Evolutionary conservation across 495 filamentous ascomycete species (phyloP).

Genomic region (Podospora conica): DNA sequence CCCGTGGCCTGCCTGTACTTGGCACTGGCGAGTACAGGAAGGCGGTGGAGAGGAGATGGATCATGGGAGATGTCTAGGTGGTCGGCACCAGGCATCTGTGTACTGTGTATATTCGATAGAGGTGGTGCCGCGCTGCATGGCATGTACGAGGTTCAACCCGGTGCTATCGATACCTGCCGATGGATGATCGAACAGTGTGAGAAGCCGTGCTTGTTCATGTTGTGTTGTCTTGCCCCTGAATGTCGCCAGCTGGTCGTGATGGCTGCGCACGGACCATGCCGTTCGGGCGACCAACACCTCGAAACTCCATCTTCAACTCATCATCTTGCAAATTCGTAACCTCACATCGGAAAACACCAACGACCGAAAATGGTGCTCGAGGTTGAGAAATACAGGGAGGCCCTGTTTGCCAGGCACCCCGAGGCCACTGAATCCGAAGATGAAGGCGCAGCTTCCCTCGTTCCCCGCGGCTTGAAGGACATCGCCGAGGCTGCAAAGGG

Average conservation of each 20-base stretch:
- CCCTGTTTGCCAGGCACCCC: background rate
- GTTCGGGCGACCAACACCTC: background rate
- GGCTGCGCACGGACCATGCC: background rate
- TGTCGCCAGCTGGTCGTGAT: background rate
- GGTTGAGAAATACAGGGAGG: background rate
- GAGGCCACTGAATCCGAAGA: background rate
- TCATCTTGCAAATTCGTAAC: background rate
- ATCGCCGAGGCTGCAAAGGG: background rate
- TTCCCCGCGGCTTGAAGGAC: background rate
- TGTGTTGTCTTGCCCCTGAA: background rate
- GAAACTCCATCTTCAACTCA: background rate
- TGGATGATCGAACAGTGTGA: background rate
- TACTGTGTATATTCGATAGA: background rate
- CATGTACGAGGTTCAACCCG: background rate
- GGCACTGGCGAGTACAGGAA: slow-evolving; percentile 28
- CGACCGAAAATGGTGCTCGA: background rate
- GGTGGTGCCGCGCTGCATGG: background rate
- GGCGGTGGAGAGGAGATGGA: slow-evolving; percentile 28
- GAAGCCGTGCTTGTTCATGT: background rate
- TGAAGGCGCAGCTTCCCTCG: background rate
- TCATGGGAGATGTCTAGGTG: slow-evolving; percentile 10
- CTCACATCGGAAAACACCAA: background rate
- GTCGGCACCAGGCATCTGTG: background rate
- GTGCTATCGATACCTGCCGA: background rate
- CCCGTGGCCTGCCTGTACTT: slow-evolving; percentile 49